Conservation (phyloP, 2,329 filamentous ascomycete species). For the Colletotrichum sp. region DNA sequence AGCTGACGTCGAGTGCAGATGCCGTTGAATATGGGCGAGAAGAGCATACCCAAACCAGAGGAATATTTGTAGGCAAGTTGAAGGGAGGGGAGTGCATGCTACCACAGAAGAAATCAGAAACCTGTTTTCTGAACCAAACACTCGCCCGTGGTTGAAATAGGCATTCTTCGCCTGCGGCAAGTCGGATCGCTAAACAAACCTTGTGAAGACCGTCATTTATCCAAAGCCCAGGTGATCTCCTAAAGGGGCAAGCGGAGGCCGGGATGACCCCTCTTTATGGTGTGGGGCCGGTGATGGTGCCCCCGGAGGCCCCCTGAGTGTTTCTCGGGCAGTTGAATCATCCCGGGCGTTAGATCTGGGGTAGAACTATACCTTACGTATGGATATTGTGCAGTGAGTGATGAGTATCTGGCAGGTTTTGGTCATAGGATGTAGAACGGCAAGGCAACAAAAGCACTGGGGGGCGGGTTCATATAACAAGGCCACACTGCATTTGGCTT, state of each 20-base stretch:
- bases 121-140: background rate
- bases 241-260: background rate
- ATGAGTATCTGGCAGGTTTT: background rate
- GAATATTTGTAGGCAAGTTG: background rate
- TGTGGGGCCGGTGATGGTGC: background rate
- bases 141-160: background rate
- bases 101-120: background rate
- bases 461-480: background rate
- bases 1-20: background rate
- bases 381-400: background rate
- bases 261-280: background rate
- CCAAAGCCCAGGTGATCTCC: background rate
- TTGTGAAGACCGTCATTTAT: background rate
- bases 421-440: background rate
- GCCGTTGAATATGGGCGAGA: background rate
- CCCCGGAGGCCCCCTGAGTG: background rate
- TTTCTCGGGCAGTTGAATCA: background rate
- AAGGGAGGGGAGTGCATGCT: background rate
- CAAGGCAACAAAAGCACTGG: background rate
- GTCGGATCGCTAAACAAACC: background rate
- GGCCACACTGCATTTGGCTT: background rate
- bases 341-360: background rate
- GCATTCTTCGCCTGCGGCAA: background rate
- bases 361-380: rapidly evolving
- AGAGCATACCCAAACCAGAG: background rate